Conservation (phyloP, 371 early-diverging fungal species). For the Apophysomyces variabilis region DNA sequence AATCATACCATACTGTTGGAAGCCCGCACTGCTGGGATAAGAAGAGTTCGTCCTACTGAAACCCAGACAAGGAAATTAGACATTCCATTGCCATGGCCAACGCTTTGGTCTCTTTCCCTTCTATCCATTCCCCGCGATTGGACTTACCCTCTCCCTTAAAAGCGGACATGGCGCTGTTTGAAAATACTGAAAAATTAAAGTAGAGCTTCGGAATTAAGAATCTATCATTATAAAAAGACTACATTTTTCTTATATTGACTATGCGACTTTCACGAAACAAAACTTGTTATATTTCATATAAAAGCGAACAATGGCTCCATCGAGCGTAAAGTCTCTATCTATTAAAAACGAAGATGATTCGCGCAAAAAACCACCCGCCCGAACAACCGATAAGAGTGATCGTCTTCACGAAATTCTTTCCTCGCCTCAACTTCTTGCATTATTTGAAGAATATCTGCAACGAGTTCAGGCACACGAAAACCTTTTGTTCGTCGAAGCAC, state of each 20-base stretch:
- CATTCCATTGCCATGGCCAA: neutral
- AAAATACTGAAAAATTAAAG: neutral
- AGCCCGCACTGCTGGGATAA: neutral
- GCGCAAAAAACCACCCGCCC: conserved; percentile 2
- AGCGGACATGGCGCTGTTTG: neutral
- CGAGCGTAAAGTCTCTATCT: neutral
- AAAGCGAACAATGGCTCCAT: conserved; percentile 1
- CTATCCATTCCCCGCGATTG: no score
- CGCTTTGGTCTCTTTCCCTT: neutral
- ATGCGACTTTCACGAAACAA: neutral
- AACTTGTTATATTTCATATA: neutral
- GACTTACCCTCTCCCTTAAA: no score
- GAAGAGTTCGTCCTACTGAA: neutral
- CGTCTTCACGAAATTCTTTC: conserved; percentile 27
- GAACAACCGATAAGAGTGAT: neutral
- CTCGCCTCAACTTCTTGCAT: conserved; percentile 28
- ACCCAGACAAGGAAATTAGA: neutral
- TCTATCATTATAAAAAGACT: neutral
- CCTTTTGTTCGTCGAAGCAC: conserved; percentile 37
- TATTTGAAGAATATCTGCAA: conserved; percentile 33
- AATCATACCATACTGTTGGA: conserved; percentile 6
- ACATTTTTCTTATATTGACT: neutral
- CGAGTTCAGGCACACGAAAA: conserved; percentile 36
- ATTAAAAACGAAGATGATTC: neutral
- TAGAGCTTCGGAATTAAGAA: neutral